Evolutionary conservation across 768 basidiomycete species (phyloP).

Genomic region (Russula ochroleuca): DNA sequence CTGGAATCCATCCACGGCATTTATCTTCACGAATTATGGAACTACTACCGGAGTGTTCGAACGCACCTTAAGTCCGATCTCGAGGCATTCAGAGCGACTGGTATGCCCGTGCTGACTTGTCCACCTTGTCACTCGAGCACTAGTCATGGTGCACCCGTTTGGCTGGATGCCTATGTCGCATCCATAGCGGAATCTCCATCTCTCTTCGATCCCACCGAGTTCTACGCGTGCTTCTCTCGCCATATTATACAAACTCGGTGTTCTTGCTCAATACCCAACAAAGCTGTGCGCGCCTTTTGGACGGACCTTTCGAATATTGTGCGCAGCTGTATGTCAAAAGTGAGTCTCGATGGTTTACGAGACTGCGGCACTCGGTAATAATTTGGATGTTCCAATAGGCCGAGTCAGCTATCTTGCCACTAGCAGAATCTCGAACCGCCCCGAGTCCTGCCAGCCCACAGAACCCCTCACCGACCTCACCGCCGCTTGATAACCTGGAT

Average conservation of each 20-base stretch:
- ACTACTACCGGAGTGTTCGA: conserved; percentile 4
- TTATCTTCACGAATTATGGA: conserved; percentile 11
- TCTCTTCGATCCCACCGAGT: background rate
- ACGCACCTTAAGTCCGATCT: background rate
- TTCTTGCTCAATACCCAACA: background rate
- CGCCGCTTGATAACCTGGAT: background rate
- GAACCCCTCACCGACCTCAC: background rate
- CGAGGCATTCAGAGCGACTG: background rate
- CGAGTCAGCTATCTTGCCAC: background rate
- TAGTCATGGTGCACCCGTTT: background rate
- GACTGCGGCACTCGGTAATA: background rate
- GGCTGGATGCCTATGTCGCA: background rate
- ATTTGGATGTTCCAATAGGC: background rate
- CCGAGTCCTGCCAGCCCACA: background rate
- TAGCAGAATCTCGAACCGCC: background rate
- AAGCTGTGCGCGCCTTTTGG: conserved; percentile 2
- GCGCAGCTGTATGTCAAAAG: background rate
- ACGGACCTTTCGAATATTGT: background rate
- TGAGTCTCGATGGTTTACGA: background rate
- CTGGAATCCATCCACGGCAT: background rate
- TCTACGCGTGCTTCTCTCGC: background rate
- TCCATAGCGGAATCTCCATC: background rate
- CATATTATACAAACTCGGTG: background rate
- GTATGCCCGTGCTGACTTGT: background rate
- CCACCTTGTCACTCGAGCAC: background rate